phyloP scores from a whole-genome alignment of 495 filamentous ascomycete species.

The Durotheca rogersii region DNA sequence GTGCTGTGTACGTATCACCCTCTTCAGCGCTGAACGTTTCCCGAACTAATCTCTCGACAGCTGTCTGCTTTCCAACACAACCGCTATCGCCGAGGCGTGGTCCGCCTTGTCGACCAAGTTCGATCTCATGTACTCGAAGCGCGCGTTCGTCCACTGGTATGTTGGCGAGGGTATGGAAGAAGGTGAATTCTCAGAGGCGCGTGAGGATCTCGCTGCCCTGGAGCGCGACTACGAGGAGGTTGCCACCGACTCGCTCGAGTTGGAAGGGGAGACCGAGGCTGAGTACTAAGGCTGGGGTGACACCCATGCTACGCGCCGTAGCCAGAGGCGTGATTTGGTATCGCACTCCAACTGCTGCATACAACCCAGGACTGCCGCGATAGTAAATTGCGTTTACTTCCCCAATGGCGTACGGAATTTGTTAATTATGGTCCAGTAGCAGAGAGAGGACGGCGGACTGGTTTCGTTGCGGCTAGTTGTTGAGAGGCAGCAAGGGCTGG shows the following conservation, averaged over 20 bases:
- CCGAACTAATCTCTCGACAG: conserved; percentile 46
- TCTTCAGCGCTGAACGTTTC: background rate
- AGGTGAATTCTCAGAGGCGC: conserved; percentile 98
- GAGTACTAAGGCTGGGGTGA: conserved; percentile 74
- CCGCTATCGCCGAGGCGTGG: conserved; percentile 98
- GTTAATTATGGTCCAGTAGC: conserved; percentile 22
- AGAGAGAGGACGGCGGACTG: conserved; percentile 18
- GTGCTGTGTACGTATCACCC: conserved; percentile 77
- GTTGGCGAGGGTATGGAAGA: conserved; percentile 99
- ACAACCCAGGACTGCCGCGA: conserved; percentile 28
- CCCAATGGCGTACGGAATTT: conserved; percentile 11
- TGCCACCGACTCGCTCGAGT: conserved; percentile 90
- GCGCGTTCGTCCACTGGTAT: conserved; percentile 99
- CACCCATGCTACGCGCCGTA: conserved; percentile 27
- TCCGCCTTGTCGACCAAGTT: conserved; percentile 97
- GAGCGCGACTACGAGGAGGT: conserved; percentile 99
- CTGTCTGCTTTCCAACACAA: conserved; percentile 99
- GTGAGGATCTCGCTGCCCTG: conserved; percentile 95
- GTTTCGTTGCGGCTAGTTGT: conserved; percentile 17
- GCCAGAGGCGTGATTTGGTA: conserved; percentile 25
- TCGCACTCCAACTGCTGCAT: conserved; percentile 25
- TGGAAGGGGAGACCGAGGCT: conserved; percentile 82
- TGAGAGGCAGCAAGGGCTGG: conserved; percentile 20
- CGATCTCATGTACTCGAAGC: conserved; percentile 99
- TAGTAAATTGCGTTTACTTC: conserved; percentile 20